phyloP scores from a whole-genome alignment of 2,329 filamentous ascomycete genomes.

The Aspergillus pseudotamarii region DNA sequence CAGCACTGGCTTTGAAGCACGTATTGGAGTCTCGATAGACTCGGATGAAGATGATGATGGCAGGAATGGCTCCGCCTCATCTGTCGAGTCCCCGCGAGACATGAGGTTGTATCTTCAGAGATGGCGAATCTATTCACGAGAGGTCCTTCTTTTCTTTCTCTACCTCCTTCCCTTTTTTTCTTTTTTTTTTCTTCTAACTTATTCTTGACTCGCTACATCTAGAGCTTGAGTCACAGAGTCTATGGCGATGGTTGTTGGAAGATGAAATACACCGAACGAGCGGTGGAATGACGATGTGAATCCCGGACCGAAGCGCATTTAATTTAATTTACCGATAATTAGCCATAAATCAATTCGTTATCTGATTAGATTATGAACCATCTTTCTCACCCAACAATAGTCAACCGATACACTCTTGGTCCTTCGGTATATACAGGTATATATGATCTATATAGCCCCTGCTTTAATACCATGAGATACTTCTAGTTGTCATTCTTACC shows the following conservation, averaged over 20 bases:
- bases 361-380: not conserved
- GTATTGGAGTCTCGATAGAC: conserved; percentile 38
- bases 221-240: not conserved
- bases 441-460: too few relatives aligned
- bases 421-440: not conserved
- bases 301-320: not conserved
- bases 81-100: not conserved
- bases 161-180: not conserved
- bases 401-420: not conserved
- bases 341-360: not conserved
- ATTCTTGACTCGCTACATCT: not conserved
- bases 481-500: not conserved
- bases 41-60: not conserved
- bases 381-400: not conserved
- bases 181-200: not conserved
- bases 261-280: not conserved
- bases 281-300: not conserved
- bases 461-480: not conserved
- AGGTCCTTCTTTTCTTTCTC: not conserved
- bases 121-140: not conserved
- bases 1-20: conserved; percentile 39
- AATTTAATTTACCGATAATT: not conserved
- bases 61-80: conserved; percentile 2
- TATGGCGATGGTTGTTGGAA: not conserved
- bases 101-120: not conserved